Evolutionary conservation across 257 asterid species (phyloP).

Genomic region (Nemophila menziesii): DNA sequence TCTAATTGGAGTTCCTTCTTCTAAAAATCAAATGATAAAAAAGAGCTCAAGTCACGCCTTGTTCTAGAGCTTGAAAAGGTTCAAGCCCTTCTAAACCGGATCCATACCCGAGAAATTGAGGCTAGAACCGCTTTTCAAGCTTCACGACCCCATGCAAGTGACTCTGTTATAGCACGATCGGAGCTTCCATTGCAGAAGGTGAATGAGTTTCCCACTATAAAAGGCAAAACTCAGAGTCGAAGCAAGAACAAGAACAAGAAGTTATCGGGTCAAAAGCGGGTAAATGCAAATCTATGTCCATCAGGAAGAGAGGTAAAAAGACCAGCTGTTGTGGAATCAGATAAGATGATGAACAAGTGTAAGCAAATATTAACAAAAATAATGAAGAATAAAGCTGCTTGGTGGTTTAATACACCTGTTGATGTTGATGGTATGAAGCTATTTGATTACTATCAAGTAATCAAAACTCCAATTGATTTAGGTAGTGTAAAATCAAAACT

Average conservation of each 20-base stretch:
- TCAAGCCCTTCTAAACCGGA: slow-evolving; percentile 10
- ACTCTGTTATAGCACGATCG: too few relatives aligned
- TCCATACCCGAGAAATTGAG: slow-evolving; percentile 7
- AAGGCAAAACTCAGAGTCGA: too few relatives aligned
- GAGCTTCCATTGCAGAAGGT: too few relatives aligned
- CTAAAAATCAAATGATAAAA: too few relatives aligned
- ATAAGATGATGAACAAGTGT: slow-evolving; percentile 16
- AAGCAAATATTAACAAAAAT: slow-evolving; percentile 13
- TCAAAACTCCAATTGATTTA: slow-evolving; percentile 29
- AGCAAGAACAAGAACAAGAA: slow-evolving; percentile 4
- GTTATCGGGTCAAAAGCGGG: slow-evolving; percentile 13
- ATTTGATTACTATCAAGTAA: slow-evolving; percentile 16
- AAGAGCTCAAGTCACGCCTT: slow-evolving; percentile 14
- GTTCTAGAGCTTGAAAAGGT: slow-evolving; percentile 17
- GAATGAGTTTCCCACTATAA: too few relatives aligned
- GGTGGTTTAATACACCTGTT: slow-evolving; percentile 19
- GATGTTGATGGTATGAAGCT: slow-evolving; percentile 14
- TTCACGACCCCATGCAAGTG: background rate
- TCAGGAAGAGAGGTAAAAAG: slow-evolving; percentile 6
- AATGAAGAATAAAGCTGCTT: slow-evolving; percentile 15
- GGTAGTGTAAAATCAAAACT: slow-evolving; percentile 23
- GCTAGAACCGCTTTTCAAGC: background rate
- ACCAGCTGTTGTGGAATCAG: background rate
- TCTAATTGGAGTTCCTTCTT: too few relatives aligned
- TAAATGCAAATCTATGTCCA: background rate